phyloP scores from a whole-genome alignment of 73 alveolate genomes.

The Diophrys sp. region DNA sequence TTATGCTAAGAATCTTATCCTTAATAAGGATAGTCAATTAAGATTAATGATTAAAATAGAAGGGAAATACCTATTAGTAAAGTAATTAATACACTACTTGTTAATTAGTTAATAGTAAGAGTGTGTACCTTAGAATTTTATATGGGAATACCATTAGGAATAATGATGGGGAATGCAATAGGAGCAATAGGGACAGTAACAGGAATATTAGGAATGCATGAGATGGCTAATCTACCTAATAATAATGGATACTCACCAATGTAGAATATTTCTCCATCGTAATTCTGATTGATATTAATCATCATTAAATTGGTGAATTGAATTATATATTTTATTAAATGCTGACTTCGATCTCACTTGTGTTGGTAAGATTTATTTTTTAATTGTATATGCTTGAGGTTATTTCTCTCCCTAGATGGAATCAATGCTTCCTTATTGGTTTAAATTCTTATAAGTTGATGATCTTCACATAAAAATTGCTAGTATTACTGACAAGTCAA shows the following conservation, averaged over 20 bases:
- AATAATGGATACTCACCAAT: too few species aligned
- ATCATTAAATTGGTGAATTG: too few species aligned
- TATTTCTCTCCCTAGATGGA: constrained; percentile 45
- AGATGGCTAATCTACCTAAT: too few species aligned
- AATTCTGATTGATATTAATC: too few species aligned
- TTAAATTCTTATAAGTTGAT: constrained; percentile 39
- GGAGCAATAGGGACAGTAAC: too few species aligned
- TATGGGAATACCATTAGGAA: too few species aligned
- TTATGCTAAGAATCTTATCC: not conserved
- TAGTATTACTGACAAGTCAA: constrained; percentile 24
- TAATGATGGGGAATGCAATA: too few species aligned
- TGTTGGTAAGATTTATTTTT: constrained; percentile 28
- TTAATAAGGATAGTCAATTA: not conserved
- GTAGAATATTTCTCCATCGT: too few species aligned
- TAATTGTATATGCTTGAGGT: too few species aligned
- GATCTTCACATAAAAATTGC: constrained; percentile 39
- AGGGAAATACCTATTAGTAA: not conserved
- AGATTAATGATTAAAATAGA: too few species aligned
- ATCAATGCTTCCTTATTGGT: constrained; percentile 39
- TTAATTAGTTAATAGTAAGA: not conserved
- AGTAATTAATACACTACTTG: not conserved
- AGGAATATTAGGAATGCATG: too few species aligned
- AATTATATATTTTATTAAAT: not conserved
- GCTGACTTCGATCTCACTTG: constrained; percentile 39
- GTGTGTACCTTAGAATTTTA: too few species aligned